Evolutionary conservation across 1,284 basidiomycete species (phyloP).

Genomic region (Albatrellus sp.): DNA sequence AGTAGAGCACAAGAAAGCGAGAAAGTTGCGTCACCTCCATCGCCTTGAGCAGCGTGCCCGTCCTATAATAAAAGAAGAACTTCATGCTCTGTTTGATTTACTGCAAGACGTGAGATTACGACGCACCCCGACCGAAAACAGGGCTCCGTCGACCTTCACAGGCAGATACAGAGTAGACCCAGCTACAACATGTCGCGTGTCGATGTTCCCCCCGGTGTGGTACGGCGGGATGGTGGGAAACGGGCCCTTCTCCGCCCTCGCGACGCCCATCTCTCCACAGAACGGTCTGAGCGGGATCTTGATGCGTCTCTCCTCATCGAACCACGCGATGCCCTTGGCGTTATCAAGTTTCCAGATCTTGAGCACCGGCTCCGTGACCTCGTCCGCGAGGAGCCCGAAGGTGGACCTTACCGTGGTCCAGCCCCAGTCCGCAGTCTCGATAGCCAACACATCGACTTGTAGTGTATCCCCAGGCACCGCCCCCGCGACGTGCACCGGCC

Average conservation of each 20-base stretch:
- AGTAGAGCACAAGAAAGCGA: background rate
- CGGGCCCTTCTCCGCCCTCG: slow-evolving; percentile 34
- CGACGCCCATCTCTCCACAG: slow-evolving; percentile 55
- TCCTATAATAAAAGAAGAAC: slow-evolving; percentile 24
- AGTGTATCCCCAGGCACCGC: slow-evolving; percentile 45
- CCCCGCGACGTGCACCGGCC: slow-evolving; percentile 37
- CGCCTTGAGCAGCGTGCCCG: slow-evolving; percentile 53
- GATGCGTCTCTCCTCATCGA: slow-evolving; percentile 34
- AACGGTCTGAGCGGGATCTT: slow-evolving; percentile 39
- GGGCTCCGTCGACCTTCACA: slow-evolving; percentile 43
- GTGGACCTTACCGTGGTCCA: slow-evolving; percentile 48
- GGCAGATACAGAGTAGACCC: slow-evolving; percentile 46
- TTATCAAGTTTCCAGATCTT: slow-evolving; percentile 41
- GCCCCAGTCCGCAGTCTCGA: slow-evolving; percentile 44
- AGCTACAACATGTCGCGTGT: slow-evolving; percentile 39
- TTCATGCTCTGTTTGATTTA: background rate
- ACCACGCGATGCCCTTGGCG: slow-evolving; percentile 24
- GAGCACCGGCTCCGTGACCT: slow-evolving; percentile 34
- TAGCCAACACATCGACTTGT: slow-evolving; percentile 39
- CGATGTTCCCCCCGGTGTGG: slow-evolving; percentile 47
- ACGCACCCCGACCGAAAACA: slow-evolving; percentile 49
- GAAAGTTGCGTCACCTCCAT: slow-evolving; percentile 35
- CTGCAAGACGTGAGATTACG: background rate
- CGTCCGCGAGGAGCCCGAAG: slow-evolving; percentile 45
- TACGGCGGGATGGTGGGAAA: slow-evolving; percentile 54